phyloP scores from a whole-genome alignment of 2,329 filamentous ascomycete genomes.

The Xylariaceae sp. region DNA sequence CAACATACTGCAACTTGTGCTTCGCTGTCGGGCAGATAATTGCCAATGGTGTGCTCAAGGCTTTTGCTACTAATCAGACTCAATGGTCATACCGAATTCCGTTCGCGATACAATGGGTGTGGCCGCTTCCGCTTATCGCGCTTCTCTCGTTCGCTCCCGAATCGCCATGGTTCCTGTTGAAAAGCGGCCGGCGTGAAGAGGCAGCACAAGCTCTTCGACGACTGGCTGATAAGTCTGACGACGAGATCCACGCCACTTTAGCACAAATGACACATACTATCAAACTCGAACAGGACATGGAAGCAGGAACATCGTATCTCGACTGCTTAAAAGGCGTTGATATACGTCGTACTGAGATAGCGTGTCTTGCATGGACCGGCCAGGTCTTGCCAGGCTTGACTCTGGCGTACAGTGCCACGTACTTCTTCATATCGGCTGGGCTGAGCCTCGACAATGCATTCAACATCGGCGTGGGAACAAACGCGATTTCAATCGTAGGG shows the following conservation, averaged over 20 bases:
- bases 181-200: conserved; percentile 29
- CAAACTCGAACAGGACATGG: conserved; percentile 35
- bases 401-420: conserved; percentile 29
- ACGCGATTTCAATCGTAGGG: conserved; percentile 20
- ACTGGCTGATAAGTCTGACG: conserved; percentile 21
- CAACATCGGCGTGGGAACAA: conserved; percentile 11
- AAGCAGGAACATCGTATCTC: conserved; percentile 31
- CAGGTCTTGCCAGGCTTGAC: conserved; percentile 21
- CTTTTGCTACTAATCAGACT: conserved; percentile 27
- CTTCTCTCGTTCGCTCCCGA: conserved; percentile 37
- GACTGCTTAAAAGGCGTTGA: conserved; percentile 39
- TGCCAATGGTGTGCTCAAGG: conserved; percentile 33
- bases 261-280: conserved; percentile 36
- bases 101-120: conserved; percentile 41
- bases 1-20: conserved; percentile 31
- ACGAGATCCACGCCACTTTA: conserved; percentile 23
- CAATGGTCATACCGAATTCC: conserved; percentile 38
- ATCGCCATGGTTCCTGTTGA: conserved; percentile 39
- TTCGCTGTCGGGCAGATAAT: conserved; percentile 41
- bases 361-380: conserved; percentile 26
- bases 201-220: conserved; percentile 31
- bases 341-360: conserved; percentile 32
- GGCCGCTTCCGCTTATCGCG: conserved; percentile 34
- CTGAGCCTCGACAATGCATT: conserved; percentile 17
- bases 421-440: conserved; percentile 31